Evolutionary conservation across 192 early-diverging fungal species (phyloP).

Genomic region (Chytriomyces hyalinus): DNA sequence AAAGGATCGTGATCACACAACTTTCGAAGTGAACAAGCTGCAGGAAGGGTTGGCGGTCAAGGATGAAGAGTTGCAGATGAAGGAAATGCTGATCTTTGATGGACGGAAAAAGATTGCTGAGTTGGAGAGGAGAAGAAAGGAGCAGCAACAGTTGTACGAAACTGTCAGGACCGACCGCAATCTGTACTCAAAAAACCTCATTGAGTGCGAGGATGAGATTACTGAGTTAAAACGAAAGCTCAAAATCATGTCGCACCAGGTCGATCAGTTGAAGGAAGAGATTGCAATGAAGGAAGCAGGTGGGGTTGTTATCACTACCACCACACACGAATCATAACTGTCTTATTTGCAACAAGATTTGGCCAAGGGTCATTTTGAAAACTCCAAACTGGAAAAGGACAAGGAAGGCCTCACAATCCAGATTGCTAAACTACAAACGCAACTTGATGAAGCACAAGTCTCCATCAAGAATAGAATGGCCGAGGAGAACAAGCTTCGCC

Average conservation of each 20-base stretch:
- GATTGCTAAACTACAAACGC: slow-evolving; percentile 59
- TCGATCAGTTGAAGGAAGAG: slow-evolving; percentile 69
- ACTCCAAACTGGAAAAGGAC: slow-evolving; percentile 65
- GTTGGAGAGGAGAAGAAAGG: slow-evolving; percentile 61
- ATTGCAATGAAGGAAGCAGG: slow-evolving; percentile 60
- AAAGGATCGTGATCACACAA: slow-evolving; percentile 58
- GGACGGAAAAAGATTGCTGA: slow-evolving; percentile 63
- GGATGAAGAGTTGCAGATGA: slow-evolving; percentile 64
- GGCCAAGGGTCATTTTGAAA: slow-evolving; percentile 65
- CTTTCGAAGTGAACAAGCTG: slow-evolving; percentile 48
- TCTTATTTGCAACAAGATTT: slow-evolving; percentile 41
- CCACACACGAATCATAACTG: not conserved
- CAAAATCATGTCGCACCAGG: slow-evolving; percentile 67
- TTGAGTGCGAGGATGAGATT: slow-evolving; percentile 66
- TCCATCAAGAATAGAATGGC: slow-evolving; percentile 61
- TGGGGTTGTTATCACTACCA: slow-evolving; percentile 14
- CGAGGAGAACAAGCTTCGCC: slow-evolving; percentile 63
- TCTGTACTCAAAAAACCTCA: slow-evolving; percentile 62
- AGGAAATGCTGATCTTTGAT: slow-evolving; percentile 64
- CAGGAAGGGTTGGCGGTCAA: slow-evolving; percentile 36
- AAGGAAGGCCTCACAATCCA: slow-evolving; percentile 58
- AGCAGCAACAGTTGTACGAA: slow-evolving; percentile 66
- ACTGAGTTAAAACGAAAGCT: slow-evolving; percentile 65
- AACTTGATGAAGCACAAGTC: slow-evolving; percentile 59
- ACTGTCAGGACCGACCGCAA: slow-evolving; percentile 63